These are phyloP conservation scores for Penicillium concentricum DNA, from an alignment of 2,329 filamentous ascomycete species.

Conservation along the genomic window DNA sequence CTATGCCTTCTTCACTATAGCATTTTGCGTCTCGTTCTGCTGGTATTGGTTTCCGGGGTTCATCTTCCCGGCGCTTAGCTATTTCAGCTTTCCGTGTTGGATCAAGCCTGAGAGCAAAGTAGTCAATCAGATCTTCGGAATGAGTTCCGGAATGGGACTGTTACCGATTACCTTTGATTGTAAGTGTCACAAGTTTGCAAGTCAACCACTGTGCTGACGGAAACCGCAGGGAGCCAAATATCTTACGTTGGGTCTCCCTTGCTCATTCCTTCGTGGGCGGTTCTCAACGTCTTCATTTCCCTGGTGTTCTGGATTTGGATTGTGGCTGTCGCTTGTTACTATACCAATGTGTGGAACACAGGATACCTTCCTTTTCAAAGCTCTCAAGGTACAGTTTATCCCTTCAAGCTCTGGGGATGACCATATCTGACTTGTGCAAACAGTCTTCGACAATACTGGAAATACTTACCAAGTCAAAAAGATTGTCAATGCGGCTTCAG, in stretches of 20 bases:
- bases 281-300: conserved; percentile 68
- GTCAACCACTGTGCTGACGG: not conserved
- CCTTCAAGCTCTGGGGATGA: not conserved
- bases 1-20: conserved; percentile 25
- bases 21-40: conserved; percentile 23
- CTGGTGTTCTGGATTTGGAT: conserved; percentile 62
- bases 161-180: conserved; percentile 44
- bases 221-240: conserved; percentile 24
- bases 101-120: conserved; percentile 27
- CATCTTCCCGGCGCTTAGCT: conserved; percentile 31
- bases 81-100: conserved; percentile 32
- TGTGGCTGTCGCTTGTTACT: conserved; percentile 56
- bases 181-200: not conserved
- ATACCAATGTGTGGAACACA: conserved; percentile 19
- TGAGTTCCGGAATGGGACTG: conserved; percentile 30
- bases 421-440: not conserved
- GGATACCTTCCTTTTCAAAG: conserved; percentile 25
- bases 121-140: conserved; percentile 32
- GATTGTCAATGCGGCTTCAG: conserved; percentile 54
- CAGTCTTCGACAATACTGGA: conserved; percentile 68
- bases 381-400: conserved; percentile 19
- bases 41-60: conserved; percentile 35
- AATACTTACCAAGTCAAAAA: conserved; percentile 60
- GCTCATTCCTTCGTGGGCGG: conserved; percentile 67
- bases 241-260: conserved; percentile 47